phyloP scores from a whole-genome alignment of 148 eudicot genomes.

The Camellia sinensis region DNA sequence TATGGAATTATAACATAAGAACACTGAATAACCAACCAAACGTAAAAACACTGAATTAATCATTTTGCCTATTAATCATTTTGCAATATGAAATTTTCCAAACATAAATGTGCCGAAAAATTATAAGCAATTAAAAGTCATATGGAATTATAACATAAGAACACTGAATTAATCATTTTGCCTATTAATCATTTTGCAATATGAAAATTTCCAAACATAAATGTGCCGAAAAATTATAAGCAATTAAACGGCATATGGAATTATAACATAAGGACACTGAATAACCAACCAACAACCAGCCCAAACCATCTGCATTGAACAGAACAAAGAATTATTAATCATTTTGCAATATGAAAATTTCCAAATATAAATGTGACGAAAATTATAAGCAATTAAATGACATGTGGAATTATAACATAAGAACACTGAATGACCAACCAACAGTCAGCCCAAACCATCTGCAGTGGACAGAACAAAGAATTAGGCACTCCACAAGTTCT shows the following conservation, averaged over 20 bases:
- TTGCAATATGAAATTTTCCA: too few relatives aligned
- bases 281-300: not conserved
- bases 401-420: not conserved
- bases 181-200: not conserved
- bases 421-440: not conserved
- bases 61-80: too few relatives aligned
- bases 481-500: not conserved
- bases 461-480: not conserved
- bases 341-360: too few relatives aligned
- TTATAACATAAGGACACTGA: not conserved
- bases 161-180: not conserved
- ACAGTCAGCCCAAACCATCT: not conserved
- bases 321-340: not conserved
- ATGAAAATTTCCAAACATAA: not conserved
- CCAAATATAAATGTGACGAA: too few relatives aligned
- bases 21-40: not conserved
- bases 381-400: too few relatives aligned
- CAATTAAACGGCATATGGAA: not conserved
- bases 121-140: too few relatives aligned
- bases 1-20: not conserved
- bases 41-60: not conserved
- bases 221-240: not conserved
- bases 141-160: not conserved
- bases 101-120: not conserved
- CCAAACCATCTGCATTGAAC: not conserved